Base-by-base conservation (phyloP, 106 monocot genomes). In the Gastrodia elata region DNA sequence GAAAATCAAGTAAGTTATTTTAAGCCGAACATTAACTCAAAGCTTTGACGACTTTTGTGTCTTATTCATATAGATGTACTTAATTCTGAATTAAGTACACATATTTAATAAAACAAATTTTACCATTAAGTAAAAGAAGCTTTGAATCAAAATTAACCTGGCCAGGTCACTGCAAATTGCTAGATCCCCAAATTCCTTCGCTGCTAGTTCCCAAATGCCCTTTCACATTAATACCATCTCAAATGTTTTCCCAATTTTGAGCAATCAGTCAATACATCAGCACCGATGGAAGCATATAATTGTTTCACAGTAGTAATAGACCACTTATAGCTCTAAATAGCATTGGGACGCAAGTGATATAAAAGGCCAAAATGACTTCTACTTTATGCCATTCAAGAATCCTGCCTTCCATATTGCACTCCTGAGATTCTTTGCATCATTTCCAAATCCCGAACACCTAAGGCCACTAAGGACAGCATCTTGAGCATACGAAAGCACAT, bases 401-500 rank as follows among this genome's bases (percentile, higher is more conserved):
- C 79, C 39, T 81, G 83, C 73, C n/a, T 69, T 80, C 38, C 71
- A 52, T 68, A 93, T 73, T 28, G 79, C 83, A 34, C 64, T 35
- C 58, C 78, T 81, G 22, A 93, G 78, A 46, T 82, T 89, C 80
- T 59, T 85, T 38, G 84, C 77, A 80, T 87, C 87, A 46, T 41
- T 81, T 71, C 80, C 84, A 75, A 65, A 89, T 68, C 87, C 83
- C 9, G 59, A 58, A 55, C 38, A 72, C 56, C 81, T 81, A 46
- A 98, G 88, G 58, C 98, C 98, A 36, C 73, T 75, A 78, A 93
- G 78, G 77, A 93, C 80, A 26, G 77, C 78, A 38, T 80, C 79
- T 68, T 79, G 76, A 38, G 84, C 79, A 57, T 91, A 88, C 55
- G 72, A 20, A 11, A 87, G 87, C 56, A 98, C 86, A 32, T 24